A percentile compares a stretch with the other conserved stretches of the same genome.
phyloP scores from a whole-genome alignment of 2,329 filamentous ascomycete genomes.

The Lasiodiplodia hormozganensis region DNA sequence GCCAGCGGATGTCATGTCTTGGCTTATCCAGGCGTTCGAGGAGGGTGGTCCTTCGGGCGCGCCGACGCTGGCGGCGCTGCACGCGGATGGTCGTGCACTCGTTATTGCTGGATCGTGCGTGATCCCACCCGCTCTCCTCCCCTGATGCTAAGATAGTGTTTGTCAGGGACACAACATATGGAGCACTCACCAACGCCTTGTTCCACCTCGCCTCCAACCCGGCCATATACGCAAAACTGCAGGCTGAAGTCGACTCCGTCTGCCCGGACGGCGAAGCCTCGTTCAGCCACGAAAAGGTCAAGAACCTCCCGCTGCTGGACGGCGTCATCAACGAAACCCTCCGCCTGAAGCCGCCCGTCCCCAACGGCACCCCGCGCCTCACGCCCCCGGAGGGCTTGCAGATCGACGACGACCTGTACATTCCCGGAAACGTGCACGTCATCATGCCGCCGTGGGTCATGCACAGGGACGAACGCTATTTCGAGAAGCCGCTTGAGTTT shows the following conservation, averaged over 20 bases:
- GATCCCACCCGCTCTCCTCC: too few relatives aligned
- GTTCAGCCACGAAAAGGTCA: background rate
- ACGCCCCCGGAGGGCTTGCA: slow-evolving; percentile 46
- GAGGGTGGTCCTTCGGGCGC: background rate
- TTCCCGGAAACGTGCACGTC: slow-evolving; percentile 41
- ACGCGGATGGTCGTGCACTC: slow-evolving; percentile 7
- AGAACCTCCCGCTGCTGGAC: slow-evolving; percentile 42
- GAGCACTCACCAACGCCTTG: slow-evolving; percentile 49
- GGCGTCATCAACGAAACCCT: slow-evolving; percentile 51
- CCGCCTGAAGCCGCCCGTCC: slow-evolving; percentile 49
- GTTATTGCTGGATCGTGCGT: slow-evolving; percentile 24
- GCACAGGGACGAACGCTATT: slow-evolving; percentile 36
- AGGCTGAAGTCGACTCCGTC: slow-evolving; percentile 45
- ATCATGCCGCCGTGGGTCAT: slow-evolving; percentile 42
- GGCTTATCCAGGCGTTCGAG: slow-evolving; percentile 4
- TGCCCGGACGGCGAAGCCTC: slow-evolving; percentile 47
- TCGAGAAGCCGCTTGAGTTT: slow-evolving; percentile 35
- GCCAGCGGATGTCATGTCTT: slow-evolving; percentile 8
- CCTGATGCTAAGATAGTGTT: too few relatives aligned
- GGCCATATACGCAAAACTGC: slow-evolving; percentile 41
- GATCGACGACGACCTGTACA: slow-evolving; percentile 42
- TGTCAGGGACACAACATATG: slow-evolving; percentile 52
- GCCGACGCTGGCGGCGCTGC: background rate
- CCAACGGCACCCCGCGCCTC: slow-evolving; percentile 45
- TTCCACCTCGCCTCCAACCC: slow-evolving; percentile 55